A percentile compares a stretch with the other conserved stretches of the same genome.
Evolutionary conservation across 106 monocot species (phyloP).

Genomic region (Posidonia australis): DNA sequence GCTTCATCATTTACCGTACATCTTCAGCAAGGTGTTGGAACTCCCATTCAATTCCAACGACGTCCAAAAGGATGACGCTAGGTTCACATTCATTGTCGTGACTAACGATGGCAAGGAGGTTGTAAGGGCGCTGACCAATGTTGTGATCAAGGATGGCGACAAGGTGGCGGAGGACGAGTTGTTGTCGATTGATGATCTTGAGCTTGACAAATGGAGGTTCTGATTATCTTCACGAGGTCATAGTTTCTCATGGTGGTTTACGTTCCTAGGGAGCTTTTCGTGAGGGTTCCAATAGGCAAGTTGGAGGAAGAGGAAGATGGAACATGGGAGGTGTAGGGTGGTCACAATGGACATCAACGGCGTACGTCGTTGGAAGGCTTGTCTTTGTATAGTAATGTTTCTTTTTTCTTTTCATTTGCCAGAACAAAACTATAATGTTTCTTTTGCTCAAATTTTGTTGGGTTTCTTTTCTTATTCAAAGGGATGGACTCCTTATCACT

Average conservation of each 20-base stretch:
- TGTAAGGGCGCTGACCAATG: conserved; percentile 13
- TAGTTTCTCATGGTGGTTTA: no score
- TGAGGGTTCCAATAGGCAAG: conserved; percentile 8
- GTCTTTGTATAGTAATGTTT: conserved; percentile 21
- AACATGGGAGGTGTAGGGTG: background rate
- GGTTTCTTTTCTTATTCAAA: no score
- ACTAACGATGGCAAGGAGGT: no score
- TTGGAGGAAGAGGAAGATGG: background rate
- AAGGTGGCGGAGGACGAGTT: no score
- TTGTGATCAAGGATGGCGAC: conserved; percentile 7
- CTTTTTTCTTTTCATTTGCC: no score
- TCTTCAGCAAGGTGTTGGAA: no score
- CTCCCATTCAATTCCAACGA: no score
- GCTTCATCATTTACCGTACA: conserved; percentile 22
- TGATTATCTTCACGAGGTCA: conserved; percentile 21
- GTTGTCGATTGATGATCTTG: conserved; percentile 10
- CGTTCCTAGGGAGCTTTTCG: conserved; percentile 19
- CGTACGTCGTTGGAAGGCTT: conserved; percentile 10
- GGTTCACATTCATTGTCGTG: no score
- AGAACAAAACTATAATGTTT: no score
- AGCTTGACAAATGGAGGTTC: conserved; percentile 28
- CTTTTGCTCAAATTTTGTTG: no score
- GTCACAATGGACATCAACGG: background rate
- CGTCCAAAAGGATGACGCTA: conserved; percentile 10
- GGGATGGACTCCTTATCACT: no score